These are phyloP conservation scores for Cryptococcus sp. DNA, from an alignment of 1,284 basidiomycete genomes.

Conservation along the genomic window DNA sequence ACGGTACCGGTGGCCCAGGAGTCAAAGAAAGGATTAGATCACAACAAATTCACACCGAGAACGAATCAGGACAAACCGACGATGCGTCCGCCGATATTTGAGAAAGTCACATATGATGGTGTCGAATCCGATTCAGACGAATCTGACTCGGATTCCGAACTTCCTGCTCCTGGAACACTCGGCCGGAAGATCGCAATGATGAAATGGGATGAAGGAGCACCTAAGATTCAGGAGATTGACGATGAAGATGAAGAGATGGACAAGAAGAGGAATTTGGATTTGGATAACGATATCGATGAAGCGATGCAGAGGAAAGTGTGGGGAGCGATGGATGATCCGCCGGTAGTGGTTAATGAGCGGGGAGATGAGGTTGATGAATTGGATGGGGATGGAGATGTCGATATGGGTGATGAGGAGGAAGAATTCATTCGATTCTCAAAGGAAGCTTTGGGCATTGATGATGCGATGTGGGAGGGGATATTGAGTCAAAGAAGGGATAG, in stretches of 20 bases:
- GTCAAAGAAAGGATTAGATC: not conserved
- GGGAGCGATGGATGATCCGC: conserved; percentile 57
- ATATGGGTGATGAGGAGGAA: conserved; percentile 80
- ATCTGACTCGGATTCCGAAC: conserved; percentile 52
- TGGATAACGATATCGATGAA: conserved; percentile 70
- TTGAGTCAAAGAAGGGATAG: conserved; percentile 69
- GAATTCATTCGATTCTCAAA: conserved; percentile 90
- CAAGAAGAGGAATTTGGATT: conserved; percentile 38
- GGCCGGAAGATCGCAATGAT: conserved; percentile 36
- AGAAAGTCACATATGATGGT: conserved; percentile 74
- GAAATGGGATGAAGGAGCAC: conserved; percentile 26
- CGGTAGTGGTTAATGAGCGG: conserved; percentile 10
- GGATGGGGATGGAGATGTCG: conserved; percentile 50
- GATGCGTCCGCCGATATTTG: conserved; percentile 67
- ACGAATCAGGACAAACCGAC: conserved; percentile 9
- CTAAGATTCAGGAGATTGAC: conserved; percentile 34
- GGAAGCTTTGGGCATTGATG: conserved; percentile 76
- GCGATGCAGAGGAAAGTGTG: conserved; percentile 79
- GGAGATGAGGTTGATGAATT: conserved; percentile 43
- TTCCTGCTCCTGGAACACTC: conserved; percentile 32
- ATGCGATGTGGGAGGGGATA: conserved; percentile 78
- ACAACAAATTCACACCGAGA: conserved; percentile 1
- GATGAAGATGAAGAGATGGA: conserved; percentile 20
- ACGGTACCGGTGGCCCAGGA: not conserved
- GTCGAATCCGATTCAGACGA: conserved; percentile 74